Conservation (phyloP, 208 protist species). For the Crithidia fasciculata region DNA sequence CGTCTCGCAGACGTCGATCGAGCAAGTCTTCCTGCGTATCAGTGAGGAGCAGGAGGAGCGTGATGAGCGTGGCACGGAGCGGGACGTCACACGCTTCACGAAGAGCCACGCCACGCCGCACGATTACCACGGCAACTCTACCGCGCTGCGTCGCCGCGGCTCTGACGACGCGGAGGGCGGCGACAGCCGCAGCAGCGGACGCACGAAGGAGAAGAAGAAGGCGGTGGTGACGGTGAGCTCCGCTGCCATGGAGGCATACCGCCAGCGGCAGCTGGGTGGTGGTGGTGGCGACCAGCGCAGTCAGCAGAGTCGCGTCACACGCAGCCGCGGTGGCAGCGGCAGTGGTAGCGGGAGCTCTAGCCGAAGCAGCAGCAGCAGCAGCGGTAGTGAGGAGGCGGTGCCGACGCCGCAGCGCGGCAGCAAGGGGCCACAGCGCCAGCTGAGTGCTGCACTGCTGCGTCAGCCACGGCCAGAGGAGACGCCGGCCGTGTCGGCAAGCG, state of each 20-base stretch:
- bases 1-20: constrained; percentile 81
- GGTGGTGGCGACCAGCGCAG: background rate
- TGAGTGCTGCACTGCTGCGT: background rate
- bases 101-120: constrained; percentile 37
- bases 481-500: background rate
- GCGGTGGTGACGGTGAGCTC: constrained; percentile 13
- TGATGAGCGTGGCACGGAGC: constrained; percentile 27
- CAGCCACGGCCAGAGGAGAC: background rate
- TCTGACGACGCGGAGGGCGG: background rate
- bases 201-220: background rate
- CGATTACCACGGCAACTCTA: constrained; percentile 31
- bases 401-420: background rate
- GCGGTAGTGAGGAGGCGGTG: background rate
- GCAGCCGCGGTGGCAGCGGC: constrained; percentile 3
- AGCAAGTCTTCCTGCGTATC: constrained; percentile 86
- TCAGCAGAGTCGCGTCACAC: constrained; percentile 3
- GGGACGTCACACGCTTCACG: constrained; percentile 29
- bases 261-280: constrained; percentile 11
- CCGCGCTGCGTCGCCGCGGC: constrained; percentile 15
- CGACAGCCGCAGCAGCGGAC: background rate
- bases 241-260: constrained; percentile 32
- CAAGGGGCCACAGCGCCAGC: background rate
- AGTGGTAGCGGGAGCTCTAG: background rate
- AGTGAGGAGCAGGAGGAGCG: constrained; percentile 53
- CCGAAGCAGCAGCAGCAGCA: background rate